phyloP scores from a whole-genome alignment of 1,284 basidiomycete genomes.

The Malassezia japonica region DNA sequence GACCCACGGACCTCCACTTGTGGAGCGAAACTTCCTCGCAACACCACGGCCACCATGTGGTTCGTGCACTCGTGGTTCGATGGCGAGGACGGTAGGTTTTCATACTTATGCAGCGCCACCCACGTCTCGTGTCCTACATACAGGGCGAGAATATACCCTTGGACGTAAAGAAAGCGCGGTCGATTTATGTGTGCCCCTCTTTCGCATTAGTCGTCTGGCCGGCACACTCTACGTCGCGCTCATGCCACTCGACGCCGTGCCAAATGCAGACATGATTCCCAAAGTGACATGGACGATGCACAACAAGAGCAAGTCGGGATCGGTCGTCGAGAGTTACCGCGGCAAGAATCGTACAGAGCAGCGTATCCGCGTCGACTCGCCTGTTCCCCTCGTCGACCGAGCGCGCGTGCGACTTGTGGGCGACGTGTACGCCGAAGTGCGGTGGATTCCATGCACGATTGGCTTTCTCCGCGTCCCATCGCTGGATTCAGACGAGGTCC shows the following conservation, averaged over 20 bases:
- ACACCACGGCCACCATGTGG: too few species aligned
- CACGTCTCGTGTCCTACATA: constrained; percentile 1
- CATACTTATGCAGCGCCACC: constrained; percentile 3
- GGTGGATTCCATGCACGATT: constrained; percentile 5
- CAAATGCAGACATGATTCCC: not conserved
- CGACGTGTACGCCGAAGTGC: constrained; percentile 6
- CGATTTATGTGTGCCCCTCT: constrained; percentile 10
- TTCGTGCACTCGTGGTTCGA: not conserved
- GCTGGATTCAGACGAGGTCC: not conserved
- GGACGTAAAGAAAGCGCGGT: constrained; percentile 11
- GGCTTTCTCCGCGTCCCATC: constrained; percentile 3
- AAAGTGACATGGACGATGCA: constrained; percentile 12
- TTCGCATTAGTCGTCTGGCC: constrained; percentile 9
- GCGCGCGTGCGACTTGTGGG: constrained; percentile 5
- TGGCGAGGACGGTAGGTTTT: constrained; percentile 9
- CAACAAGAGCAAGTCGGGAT: constrained; percentile 8
- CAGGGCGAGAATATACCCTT: constrained; percentile 1
- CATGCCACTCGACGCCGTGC: not conserved
- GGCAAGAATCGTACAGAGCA: constrained; percentile 15
- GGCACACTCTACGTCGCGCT: constrained; percentile 4
- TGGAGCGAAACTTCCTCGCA: too few species aligned
- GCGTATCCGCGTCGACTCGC: constrained; percentile 11
- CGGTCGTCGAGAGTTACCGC: constrained; percentile 3
- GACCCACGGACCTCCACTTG: too few species aligned
- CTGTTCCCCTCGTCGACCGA: constrained; percentile 1